These are phyloP conservation scores for Talaromyces sp. DNA, from an alignment of 2,329 filamentous ascomycete species.

Conservation along the genomic window DNA sequence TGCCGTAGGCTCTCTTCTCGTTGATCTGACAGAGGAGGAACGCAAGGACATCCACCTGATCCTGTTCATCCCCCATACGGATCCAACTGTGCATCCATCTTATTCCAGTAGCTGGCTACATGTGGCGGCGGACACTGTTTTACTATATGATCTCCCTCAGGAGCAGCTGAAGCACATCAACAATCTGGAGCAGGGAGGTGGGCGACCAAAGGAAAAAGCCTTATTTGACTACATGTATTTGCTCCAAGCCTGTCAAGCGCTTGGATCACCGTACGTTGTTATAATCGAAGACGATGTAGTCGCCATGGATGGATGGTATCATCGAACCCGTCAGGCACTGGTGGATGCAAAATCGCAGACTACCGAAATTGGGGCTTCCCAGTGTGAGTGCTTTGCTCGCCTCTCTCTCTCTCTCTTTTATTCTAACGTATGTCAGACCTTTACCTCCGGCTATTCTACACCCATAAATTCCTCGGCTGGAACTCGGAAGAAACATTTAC, in stretches of 20 bases:
- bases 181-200: not conserved
- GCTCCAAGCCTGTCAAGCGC: not conserved
- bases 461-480: slow-evolving; percentile 42
- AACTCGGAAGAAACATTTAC: slow-evolving; percentile 35
- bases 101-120: not conserved
- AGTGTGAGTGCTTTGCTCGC: not conserved
- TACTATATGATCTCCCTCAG: not conserved
- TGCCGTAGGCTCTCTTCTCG: not conserved
- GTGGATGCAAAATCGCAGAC: not conserved
- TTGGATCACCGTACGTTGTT: not conserved
- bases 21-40: not conserved
- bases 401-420: not conserved
- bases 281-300: not conserved
- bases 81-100: not conserved
- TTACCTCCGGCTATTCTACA: slow-evolving; percentile 44
- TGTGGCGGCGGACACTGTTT: not conserved
- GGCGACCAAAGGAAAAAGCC: not conserved
- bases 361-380: not conserved
- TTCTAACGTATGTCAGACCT: slow-evolving; percentile 21
- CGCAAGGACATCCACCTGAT: not conserved
- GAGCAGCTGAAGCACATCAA: not conserved
- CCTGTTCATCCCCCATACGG: not conserved
- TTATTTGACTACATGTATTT: slow-evolving; percentile 1
- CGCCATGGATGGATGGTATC: slow-evolving; percentile 3
- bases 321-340: not conserved